Base-by-base conservation (phyloP, 2,329 filamentous ascomycete genomes). In the Cyphellophora europaea region DNA sequence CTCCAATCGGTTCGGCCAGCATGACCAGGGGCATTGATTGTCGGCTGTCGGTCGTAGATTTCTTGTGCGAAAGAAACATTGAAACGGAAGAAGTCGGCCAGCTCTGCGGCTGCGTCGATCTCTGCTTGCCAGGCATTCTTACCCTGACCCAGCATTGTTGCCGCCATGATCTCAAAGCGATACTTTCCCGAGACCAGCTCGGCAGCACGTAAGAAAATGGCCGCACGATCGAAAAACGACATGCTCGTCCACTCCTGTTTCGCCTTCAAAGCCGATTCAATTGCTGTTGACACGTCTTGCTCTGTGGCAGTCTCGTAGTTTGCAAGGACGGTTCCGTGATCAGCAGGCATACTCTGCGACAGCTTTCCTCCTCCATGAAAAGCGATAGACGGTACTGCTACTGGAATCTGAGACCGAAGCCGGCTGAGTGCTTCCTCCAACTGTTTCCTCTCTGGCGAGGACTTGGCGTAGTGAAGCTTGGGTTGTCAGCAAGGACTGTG, bases 41-140 rank as follows among this genome's bases (percentile, higher is more conserved):
- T 47, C 6, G 59, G 61, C 47, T 64, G 61, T 36, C 53, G 50
- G 31, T 48, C 49, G 10, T 57, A 49, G 5, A 63, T 53, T 38
- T 63, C 56, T 11, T 57, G 36, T 14, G 52, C 53, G 25, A 45
- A 53, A 13, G 48, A 43, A 32, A 52, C 49, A 42, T 58, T 52
- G 19, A 51, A 48, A 0, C 57, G 50, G 45, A 58, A 59, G 38
- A 61, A 62, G 39, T 63, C 60, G 3, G 52, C 53, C 11, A 55
- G 35, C 45, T 60, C 58, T 5, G 55, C 57, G 4, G 53, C 52
- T 19, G 52, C 52, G 32, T 61, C 57, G 29, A 60, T 58, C 37
- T 61, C 58, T 6, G 54, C 59, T 42, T 63, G 58, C 50, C 52
- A 61, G 12, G 51, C 49, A 38, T 58, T 63, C 49, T 62, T 63